A percentile compares a stretch with the other conserved stretches of the same genome.
Evolutionary conservation across 768 basidiomycete species (phyloP).

Genomic region (Pseudohyphozyma bogoriensis): DNA sequence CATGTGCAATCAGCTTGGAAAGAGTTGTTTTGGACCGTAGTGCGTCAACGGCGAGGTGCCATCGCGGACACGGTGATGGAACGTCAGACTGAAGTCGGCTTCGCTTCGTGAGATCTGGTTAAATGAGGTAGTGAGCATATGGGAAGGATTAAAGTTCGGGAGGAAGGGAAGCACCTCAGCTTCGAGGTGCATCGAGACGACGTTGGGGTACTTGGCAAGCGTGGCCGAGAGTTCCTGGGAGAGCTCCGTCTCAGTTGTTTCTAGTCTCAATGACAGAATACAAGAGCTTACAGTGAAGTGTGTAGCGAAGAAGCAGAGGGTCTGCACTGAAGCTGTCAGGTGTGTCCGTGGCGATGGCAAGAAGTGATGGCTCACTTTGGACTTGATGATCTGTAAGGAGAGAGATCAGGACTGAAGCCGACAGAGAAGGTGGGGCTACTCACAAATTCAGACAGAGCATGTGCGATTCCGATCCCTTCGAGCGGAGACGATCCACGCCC

Average conservation of each 20-base stretch:
- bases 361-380: slow-evolving; percentile 47
- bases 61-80: slow-evolving; percentile 37
- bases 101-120: slow-evolving; percentile 17
- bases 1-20: background rate
- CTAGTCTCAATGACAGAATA: slow-evolving; percentile 1
- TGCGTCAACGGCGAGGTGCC: slow-evolving; percentile 34
- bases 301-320: slow-evolving; percentile 86
- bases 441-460: slow-evolving; percentile 43
- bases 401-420: too few species aligned
- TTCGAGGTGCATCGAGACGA: slow-evolving; percentile 47
- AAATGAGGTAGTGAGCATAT: background rate
- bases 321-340: slow-evolving; percentile 40
- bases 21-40: slow-evolving; percentile 35
- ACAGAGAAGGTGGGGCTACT: too few species aligned
- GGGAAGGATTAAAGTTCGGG: background rate
- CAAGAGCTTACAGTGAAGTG: slow-evolving; percentile 38
- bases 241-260: slow-evolving; percentile 41
- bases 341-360: background rate
- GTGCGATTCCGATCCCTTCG: slow-evolving; percentile 51
- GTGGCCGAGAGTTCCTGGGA: slow-evolving; percentile 70
- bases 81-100: slow-evolving; percentile 34
- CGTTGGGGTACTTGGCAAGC: slow-evolving; percentile 63
- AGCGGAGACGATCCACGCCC: slow-evolving; percentile 72
- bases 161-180: slow-evolving; percentile 15
- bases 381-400: slow-evolving; percentile 49